Conservation (phyloP, 75 land plant species). For the Selaginella moellendorffii region DNA sequence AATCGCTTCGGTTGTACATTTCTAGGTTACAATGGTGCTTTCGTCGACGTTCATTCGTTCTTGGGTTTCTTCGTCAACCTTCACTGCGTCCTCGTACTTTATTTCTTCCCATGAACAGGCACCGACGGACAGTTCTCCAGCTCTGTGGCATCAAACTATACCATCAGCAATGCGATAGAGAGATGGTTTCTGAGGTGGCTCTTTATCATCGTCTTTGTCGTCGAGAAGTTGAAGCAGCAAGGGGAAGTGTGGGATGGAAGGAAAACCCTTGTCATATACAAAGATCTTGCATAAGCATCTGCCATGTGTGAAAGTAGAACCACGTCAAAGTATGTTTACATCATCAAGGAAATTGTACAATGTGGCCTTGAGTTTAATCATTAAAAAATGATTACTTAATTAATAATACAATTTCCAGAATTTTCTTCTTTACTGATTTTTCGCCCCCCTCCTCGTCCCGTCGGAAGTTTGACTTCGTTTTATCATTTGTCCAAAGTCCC, state of each 20-base stretch:
- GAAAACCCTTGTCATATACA: conserved; percentile 80
- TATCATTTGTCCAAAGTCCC: no score
- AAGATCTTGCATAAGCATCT: no score
- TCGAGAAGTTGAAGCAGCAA: conserved; percentile 36
- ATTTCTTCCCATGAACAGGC: not conserved
- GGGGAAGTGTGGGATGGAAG: conserved; percentile 74
- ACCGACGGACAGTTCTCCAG: not conserved
- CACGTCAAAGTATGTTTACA: conserved; percentile 29
- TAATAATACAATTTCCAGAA: no score
- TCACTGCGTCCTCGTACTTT: not conserved
- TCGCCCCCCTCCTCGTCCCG: no score
- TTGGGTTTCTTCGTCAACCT: not conserved
- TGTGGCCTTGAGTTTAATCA: conserved; percentile 27
- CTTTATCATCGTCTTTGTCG: not conserved
- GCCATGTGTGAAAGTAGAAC: no score
- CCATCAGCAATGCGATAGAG: not conserved
- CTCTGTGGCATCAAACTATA: not conserved
- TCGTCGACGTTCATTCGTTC: no score
- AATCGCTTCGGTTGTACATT: no score
- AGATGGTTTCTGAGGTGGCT: not conserved
- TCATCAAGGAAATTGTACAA: not conserved
- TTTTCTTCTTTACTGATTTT: no score
- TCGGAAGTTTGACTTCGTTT: no score
- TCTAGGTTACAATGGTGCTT: no score
- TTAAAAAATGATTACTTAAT: no score